phyloP scores from a whole-genome alignment of 139 green algal genomes.

The Closterium sp. region DNA sequence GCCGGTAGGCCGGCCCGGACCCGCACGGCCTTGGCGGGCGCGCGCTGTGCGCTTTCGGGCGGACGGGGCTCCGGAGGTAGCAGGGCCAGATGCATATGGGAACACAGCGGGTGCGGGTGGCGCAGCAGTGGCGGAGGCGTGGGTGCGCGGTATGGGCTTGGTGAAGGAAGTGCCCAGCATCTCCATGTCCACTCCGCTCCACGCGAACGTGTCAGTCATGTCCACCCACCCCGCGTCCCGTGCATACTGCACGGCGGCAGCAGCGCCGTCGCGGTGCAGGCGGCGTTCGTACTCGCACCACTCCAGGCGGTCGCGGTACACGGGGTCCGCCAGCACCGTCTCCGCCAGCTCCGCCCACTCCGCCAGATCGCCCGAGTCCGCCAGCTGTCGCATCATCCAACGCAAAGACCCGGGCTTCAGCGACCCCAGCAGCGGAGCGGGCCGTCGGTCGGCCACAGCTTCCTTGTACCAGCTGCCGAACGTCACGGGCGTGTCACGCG shows the following conservation, averaged over 20 bases:
- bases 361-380: neutral
- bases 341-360: constrained; percentile 11
- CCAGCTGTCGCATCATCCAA: neutral
- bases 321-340: constrained; percentile 1
- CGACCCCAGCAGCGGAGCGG: neutral
- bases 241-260: neutral
- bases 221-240: neutral
- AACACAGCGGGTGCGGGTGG: neutral
- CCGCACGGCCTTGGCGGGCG: neutral
- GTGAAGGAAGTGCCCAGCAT: neutral
- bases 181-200: neutral
- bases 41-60: neutral
- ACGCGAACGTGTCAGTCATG: neutral
- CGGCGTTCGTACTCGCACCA: neutral
- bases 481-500: neutral
- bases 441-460: neutral
- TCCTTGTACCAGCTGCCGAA: constrained; percentile 6
- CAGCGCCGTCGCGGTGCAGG: neutral
- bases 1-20: neutral
- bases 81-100: neutral
- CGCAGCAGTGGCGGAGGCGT: neutral
- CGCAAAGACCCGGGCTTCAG: neutral
- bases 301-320: constrained; percentile 3
- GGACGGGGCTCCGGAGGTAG: neutral
- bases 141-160: neutral